These are phyloP conservation scores for Ustilago loliicola DNA, from an alignment of 1,284 basidiomycete genomes.

Conservation along the genomic window DNA sequence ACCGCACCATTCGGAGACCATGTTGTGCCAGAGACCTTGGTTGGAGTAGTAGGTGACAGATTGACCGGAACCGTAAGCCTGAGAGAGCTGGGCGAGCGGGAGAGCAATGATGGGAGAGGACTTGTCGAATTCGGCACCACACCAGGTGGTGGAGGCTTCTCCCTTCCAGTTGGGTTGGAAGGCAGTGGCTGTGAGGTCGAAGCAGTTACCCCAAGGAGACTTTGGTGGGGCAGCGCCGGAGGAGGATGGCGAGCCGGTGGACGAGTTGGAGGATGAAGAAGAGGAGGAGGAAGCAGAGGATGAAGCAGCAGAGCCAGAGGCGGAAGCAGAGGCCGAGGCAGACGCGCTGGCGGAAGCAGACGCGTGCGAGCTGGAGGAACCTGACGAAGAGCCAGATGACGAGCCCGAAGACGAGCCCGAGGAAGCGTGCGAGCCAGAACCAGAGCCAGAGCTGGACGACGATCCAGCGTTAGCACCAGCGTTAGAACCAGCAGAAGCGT, in stretches of 20 bases:
- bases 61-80: slow-evolving; percentile 33
- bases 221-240: slow-evolving; percentile 42
- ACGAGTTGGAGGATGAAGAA: slow-evolving; percentile 12
- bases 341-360: slow-evolving; percentile 6
- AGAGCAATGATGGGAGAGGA: slow-evolving; percentile 45
- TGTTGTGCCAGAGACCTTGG: slow-evolving; percentile 36
- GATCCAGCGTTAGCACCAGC: slow-evolving; percentile 12
- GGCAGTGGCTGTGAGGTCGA: slow-evolving; percentile 48
- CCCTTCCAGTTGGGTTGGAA: slow-evolving; percentile 56
- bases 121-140: slow-evolving; percentile 50
- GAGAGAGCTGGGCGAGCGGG: slow-evolving; percentile 42
- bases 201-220: slow-evolving; percentile 50
- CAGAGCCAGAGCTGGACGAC: slow-evolving; percentile 7
- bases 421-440: slow-evolving; percentile 1
- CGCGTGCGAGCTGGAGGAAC: not conserved
- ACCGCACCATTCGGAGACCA: slow-evolving; percentile 50
- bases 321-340: not conserved
- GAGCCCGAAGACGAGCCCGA: slow-evolving; percentile 7
- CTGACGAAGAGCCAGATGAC: slow-evolving; percentile 15
- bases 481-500: not conserved
- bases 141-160: slow-evolving; percentile 53
- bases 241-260: slow-evolving; percentile 8
- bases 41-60: slow-evolving; percentile 50
- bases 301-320: slow-evolving; percentile 9
- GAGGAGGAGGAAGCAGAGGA: slow-evolving; percentile 14